Conservation (phyloP, 2,329 filamentous ascomycete genomes). For the Cyphellophora attinorum region DNA sequence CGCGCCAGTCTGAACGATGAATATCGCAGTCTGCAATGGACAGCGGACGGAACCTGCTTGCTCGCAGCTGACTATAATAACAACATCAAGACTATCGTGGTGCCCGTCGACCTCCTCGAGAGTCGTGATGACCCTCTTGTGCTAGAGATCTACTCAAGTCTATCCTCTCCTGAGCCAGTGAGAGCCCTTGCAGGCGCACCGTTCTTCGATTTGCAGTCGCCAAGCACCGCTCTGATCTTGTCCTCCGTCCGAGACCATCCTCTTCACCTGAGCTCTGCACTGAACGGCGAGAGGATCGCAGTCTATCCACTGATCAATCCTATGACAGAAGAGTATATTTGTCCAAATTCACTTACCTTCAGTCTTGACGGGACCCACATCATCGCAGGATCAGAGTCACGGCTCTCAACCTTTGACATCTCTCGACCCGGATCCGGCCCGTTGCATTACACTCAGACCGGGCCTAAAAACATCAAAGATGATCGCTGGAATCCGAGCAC, state of each 20-base stretch:
- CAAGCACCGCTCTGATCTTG: constrained; percentile 40
- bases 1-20: no score
- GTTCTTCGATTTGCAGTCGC: constrained; percentile 41
- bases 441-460: constrained; percentile 33
- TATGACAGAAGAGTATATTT: constrained; percentile 47
- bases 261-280: constrained; percentile 45
- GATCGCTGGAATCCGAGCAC: constrained; percentile 9
- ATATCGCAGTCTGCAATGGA: constrained; percentile 22
- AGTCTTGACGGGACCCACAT: constrained; percentile 40
- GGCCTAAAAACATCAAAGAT: constrained; percentile 24
- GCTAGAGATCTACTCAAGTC: constrained; percentile 37
- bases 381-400: constrained; percentile 46
- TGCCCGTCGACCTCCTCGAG: constrained; percentile 43
- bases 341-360: constrained; percentile 48
- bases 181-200: constrained; percentile 48
- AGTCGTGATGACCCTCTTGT: constrained; percentile 22
- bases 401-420: constrained; percentile 48
- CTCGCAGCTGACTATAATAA: constrained; percentile 45
- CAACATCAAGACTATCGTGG: constrained; percentile 42
- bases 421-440: constrained; percentile 39
- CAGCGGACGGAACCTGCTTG: constrained; percentile 48
- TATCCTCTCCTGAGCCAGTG: constrained; percentile 39
- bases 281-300: constrained; percentile 38
- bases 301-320: constrained; percentile 46
- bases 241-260: constrained; percentile 45